Evolutionary conservation across 2,329 filamentous ascomycete species (phyloP), one percentile per base, ranked within the genome.

Genomic region (Stagonosporopsis vannaccii): DNA sequence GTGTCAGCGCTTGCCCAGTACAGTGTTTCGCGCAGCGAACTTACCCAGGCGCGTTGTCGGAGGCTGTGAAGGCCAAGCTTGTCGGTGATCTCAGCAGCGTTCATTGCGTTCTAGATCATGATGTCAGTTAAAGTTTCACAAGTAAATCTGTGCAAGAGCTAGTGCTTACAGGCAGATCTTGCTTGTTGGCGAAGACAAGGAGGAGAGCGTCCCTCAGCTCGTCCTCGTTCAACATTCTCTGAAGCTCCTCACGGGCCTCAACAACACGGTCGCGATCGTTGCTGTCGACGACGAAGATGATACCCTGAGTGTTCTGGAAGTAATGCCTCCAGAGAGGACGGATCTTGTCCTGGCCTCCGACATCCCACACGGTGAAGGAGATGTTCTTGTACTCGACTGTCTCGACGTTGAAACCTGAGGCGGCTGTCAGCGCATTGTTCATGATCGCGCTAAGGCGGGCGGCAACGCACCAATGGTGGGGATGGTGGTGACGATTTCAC

Each of bases 281-380:
- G 61, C 91, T 96, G 82, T 99, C 95, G 72, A 99, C 92, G 68
- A 99, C 95, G 82, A 98, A 99, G 81, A 99, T 97, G 70, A 99
- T 86, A 73, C 93, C 95, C 82, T 98, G 95, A 58, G 95, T 98
- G 74, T 93, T 82, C 89, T 95, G 75, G 76, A 96, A 98, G 83
- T 98, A 98, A 83, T 98, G 94, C 80, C 94, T 89, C 94, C 94
- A 98, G 59, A 98, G 83, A 62, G 94, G 94, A 66, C 94, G 87
- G 74, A 98, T 98, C 88, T 98, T 98, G 85, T 98, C 94, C 84
- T 98, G 94, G 65, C 94, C 94, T 79, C 94, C 94, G 58, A 98
- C 94, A 82, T 98, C 94, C 94, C 94, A 98, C 62, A 98, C 94
- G 73, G 96, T 98, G 84, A 98, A 98, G 81, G 97, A 96, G 80